Evolutionary conservation across 257 asterid genomes (phyloP).

Genomic region (Solanum paucissectum): DNA sequence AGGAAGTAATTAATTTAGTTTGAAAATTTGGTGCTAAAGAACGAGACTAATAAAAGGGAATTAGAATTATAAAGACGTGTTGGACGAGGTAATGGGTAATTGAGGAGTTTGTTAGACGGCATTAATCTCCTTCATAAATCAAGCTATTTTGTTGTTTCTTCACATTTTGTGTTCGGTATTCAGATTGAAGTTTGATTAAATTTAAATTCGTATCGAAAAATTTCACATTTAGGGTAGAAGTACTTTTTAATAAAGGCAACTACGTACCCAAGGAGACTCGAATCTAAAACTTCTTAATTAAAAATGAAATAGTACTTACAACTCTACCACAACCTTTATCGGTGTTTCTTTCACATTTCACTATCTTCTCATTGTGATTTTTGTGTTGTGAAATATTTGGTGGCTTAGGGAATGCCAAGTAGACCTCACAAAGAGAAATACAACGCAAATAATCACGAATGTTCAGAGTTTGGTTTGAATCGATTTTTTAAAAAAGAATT

Average conservation of each 20-base stretch:
- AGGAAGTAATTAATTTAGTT: too few relatives aligned
- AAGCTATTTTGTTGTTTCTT: not conserved
- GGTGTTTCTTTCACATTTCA: not conserved
- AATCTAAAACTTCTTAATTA: too few relatives aligned
- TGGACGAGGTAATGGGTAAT: not conserved
- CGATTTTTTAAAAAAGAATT: too few relatives aligned
- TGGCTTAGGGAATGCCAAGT: not conserved
- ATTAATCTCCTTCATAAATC: not conserved
- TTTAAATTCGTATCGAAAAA: rapidly evolving
- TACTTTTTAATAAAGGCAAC: too few relatives aligned
- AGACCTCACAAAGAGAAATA: not conserved
- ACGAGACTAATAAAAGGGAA: not conserved
- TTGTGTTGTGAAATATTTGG: not conserved
- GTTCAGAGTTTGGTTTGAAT: not conserved
- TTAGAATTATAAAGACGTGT: not conserved
- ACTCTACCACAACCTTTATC: rapidly evolving
- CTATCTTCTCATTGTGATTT: not conserved
- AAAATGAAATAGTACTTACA: rapidly evolving
- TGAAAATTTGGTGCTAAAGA: not conserved
- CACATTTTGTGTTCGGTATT: not conserved
- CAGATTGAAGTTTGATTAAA: too few relatives aligned
- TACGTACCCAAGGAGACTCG: rapidly evolving
- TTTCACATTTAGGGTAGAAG: too few relatives aligned
- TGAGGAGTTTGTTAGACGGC: not conserved
- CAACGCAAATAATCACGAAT: not conserved